phyloP scores from a whole-genome alignment of 495 filamentous ascomycete genomes.

The Aspergillus conjunctus region DNA sequence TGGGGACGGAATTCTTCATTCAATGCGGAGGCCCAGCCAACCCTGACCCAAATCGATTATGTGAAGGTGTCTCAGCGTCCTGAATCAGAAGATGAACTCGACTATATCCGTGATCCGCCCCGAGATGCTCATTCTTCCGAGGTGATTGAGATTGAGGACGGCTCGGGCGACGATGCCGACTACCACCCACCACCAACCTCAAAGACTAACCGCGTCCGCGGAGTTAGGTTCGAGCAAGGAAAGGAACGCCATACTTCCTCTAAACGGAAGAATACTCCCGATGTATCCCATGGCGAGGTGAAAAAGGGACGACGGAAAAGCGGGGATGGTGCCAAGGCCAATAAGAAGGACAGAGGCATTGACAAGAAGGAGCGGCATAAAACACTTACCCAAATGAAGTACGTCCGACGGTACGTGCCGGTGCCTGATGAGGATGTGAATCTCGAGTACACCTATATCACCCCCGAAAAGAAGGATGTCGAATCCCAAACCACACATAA shows the following conservation, averaged over 20 bases:
- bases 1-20: conserved; percentile 28
- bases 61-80: conserved; percentile 31
- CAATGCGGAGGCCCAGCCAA: conserved; percentile 35
- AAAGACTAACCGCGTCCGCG: conserved; percentile 20
- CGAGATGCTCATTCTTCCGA: conserved; percentile 12
- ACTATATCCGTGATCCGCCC: conserved; percentile 29
- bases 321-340: conserved; percentile 21
- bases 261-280: conserved; percentile 18
- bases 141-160: conserved; percentile 34
- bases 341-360: conserved; percentile 30
- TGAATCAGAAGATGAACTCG: conserved; percentile 36
- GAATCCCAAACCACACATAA: background rate
- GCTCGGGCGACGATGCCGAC: conserved; percentile 32
- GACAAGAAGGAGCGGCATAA: conserved; percentile 35
- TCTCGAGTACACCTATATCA: conserved; percentile 37
- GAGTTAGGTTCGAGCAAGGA: conserved; percentile 27
- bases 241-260: conserved; percentile 13
- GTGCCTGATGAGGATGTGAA: conserved; percentile 44
- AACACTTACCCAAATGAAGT: conserved; percentile 53
- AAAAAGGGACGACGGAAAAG: conserved; percentile 27
- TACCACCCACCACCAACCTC: conserved; percentile 23
- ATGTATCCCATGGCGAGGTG: background rate
- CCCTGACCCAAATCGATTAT: conserved; percentile 50
- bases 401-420: conserved; percentile 43
- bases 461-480: conserved; percentile 19